Conservation (phyloP, 306 rosid genomes). For the Hippophae tibetana region DNA sequence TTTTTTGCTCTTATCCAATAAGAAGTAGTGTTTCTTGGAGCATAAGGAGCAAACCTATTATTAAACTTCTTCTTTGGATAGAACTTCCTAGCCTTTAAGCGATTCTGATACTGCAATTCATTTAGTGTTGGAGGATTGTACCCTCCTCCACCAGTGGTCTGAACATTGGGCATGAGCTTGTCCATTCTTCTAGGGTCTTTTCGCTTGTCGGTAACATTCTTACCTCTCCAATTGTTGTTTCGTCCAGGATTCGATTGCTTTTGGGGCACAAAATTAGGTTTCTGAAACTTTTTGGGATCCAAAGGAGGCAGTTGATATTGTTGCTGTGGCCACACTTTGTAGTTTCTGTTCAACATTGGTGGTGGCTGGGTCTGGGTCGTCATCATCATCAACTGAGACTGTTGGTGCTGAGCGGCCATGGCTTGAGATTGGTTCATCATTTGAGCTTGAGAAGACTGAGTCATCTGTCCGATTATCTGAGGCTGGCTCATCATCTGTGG, state of each 20-base stretch:
- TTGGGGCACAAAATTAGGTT: slow-evolving; percentile 1
- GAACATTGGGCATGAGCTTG: neutral
- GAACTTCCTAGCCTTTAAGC: slow-evolving; percentile 31
- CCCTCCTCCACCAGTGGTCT: neutral
- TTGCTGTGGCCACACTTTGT: slow-evolving; percentile 23
- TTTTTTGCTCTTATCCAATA: slow-evolving; percentile 37
- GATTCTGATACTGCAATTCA: slow-evolving; percentile 51
- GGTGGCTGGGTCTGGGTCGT: slow-evolving; percentile 23
- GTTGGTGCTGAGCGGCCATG: slow-evolving; percentile 22
- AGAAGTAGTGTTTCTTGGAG: slow-evolving; percentile 50
- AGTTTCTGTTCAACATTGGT: slow-evolving; percentile 31
- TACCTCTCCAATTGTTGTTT: slow-evolving; percentile 46
- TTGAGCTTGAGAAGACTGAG: slow-evolving; percentile 21
- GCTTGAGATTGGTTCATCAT: slow-evolving; percentile 32
- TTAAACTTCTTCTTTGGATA: slow-evolving; percentile 29
- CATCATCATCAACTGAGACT: slow-evolving; percentile 28
- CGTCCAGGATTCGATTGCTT: slow-evolving; percentile 23
- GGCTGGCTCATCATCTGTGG: slow-evolving; percentile 24
- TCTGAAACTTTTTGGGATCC: slow-evolving; percentile 18
- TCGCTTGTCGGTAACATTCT: slow-evolving; percentile 36
- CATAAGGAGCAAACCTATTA: slow-evolving; percentile 44
- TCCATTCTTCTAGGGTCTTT: slow-evolving; percentile 22
- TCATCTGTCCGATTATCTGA: slow-evolving; percentile 12
- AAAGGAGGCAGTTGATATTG: slow-evolving; percentile 15
- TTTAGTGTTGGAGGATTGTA: slow-evolving; percentile 43